Percentiles rank a stretch among this genome's conserved stretches.
phyloP scores from a whole-genome alignment of 2,329 filamentous ascomycete species.

The Venturia nashicola region DNA sequence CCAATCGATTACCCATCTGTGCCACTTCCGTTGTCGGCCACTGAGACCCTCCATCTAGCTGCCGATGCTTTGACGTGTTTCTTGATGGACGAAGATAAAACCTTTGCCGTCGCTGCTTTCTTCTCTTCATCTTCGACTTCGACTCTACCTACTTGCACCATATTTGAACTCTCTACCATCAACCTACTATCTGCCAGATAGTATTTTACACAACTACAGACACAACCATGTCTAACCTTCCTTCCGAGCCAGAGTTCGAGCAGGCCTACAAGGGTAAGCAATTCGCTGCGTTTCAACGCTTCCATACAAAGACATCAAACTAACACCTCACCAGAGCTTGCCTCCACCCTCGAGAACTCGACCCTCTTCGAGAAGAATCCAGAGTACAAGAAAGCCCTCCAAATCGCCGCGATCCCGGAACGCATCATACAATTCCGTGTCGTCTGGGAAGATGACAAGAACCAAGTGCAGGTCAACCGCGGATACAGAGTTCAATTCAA shows the following conservation, averaged over 20 bases:
- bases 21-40: background rate
- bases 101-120: background rate
- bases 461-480: slow-evolving; percentile 79
- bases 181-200: background rate
- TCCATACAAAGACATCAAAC: background rate
- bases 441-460: slow-evolving; percentile 90
- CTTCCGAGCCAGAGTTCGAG: slow-evolving; percentile 91
- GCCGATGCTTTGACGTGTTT: background rate
- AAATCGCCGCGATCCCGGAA: slow-evolving; percentile 83
- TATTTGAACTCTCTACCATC: background rate
- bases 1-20: background rate
- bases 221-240: slow-evolving; percentile 62
- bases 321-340: slow-evolving; percentile 55
- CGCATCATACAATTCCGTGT: slow-evolving; percentile 96
- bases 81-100: background rate
- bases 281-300: background rate
- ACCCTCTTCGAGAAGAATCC: slow-evolving; percentile 87
- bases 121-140: background rate
- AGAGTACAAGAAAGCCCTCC: slow-evolving; percentile 83
- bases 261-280: slow-evolving; percentile 86
- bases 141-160: no score
- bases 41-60: background rate
- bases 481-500: slow-evolving; percentile 98
- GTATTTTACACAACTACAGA: background rate
- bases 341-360: slow-evolving; percentile 86